These are phyloP conservation scores for Verticillium albo-atrum DNA, from an alignment of 2,329 filamentous ascomycete genomes.

Conservation along the genomic window DNA sequence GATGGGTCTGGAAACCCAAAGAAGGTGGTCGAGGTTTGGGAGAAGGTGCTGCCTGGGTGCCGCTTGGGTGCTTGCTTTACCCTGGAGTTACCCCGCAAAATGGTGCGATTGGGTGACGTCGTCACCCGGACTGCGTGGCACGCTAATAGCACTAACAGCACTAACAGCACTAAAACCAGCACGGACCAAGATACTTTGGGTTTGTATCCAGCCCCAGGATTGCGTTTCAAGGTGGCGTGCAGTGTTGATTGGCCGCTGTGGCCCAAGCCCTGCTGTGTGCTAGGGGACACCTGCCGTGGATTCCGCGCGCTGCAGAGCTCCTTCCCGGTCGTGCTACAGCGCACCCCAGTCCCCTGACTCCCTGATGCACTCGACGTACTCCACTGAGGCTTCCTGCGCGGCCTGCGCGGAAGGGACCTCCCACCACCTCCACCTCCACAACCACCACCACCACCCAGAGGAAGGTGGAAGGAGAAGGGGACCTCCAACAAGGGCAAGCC, in stretches of 20 bases:
- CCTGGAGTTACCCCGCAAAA: slow-evolving; percentile 11
- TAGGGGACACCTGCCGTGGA: not conserved
- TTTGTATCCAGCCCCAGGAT: not conserved
- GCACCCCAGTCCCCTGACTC: not conserved
- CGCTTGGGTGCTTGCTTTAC: not conserved
- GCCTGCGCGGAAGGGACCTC: not conserved
- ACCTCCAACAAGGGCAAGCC: not conserved
- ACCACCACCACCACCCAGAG: not conserved
- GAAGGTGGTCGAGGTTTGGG: not conserved
- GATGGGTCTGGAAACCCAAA: not conserved
- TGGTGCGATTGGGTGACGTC: slow-evolving; percentile 11
- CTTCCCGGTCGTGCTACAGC: not conserved
- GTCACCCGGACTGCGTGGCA: slow-evolving; percentile 1
- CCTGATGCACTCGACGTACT: not conserved
- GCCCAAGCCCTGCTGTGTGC: not conserved
- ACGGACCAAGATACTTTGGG: not conserved
- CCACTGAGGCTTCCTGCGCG: not conserved
- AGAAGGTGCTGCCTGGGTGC: not conserved
- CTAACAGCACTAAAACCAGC: too few species aligned
- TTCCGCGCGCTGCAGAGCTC: not conserved
- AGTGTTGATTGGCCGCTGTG: not conserved
- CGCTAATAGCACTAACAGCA: too few species aligned
- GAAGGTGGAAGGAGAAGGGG: too few species aligned
- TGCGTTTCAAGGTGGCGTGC: not conserved
- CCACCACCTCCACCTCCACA: not conserved